These are phyloP conservation scores for Rosa hybrid DNA, from an alignment of 331 rosid genomes.

Conservation along the genomic window DNA sequence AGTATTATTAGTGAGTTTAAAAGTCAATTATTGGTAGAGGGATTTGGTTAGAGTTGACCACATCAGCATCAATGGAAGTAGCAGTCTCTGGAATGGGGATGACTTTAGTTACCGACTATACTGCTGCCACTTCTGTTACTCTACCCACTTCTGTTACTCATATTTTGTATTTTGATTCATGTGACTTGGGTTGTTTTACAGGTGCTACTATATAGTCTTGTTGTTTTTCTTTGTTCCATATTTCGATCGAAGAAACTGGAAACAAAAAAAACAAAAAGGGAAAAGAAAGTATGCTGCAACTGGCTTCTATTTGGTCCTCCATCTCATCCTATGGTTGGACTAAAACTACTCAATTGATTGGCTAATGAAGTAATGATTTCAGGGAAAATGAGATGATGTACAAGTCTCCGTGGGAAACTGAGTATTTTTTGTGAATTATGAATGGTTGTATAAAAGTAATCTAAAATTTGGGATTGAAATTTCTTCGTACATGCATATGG, in stretches of 20 bases:
- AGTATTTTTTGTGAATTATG: not conserved
- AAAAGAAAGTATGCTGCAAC: too few relatives aligned
- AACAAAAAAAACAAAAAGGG: too few relatives aligned
- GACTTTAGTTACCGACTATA: not conserved
- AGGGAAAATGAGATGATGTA: not conserved
- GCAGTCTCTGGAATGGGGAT: not conserved
- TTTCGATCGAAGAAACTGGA: too few relatives aligned
- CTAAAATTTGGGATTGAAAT: not conserved
- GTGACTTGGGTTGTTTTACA: too few relatives aligned
- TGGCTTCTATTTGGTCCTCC: not conserved
- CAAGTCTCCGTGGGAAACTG: not conserved
- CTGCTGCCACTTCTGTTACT: too few relatives aligned
- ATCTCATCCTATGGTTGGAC: not conserved
- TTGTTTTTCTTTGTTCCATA: too few relatives aligned
- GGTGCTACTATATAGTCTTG: too few relatives aligned
- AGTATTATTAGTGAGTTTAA: not conserved
- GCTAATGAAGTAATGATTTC: not conserved
- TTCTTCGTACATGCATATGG: not conserved
- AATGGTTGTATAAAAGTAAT: not conserved
- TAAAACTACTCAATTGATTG: not conserved
- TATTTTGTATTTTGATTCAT: too few relatives aligned
- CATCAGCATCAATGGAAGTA: constrained; percentile 4
- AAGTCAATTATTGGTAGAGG: constrained; percentile 16
- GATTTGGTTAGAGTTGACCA: constrained; percentile 45
- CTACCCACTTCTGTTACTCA: too few relatives aligned